A percentile compares a stretch with the other conserved stretches of the same genome.
Evolutionary conservation across 2,329 filamentous ascomycete genomes (phyloP).

Genomic region (Neurospora sp.): DNA sequence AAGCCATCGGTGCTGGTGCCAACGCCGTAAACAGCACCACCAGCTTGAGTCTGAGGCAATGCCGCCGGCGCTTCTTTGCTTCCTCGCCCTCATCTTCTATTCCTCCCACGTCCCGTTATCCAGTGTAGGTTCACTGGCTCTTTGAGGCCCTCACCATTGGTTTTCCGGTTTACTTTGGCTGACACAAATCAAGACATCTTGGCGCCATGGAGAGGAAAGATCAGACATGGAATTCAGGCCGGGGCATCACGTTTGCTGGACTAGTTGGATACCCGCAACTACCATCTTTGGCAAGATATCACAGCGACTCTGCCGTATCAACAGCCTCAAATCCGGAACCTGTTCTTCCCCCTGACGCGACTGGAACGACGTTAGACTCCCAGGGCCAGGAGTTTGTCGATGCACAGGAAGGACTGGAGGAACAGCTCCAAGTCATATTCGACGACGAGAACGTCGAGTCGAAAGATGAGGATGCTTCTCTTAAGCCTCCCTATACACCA

Average conservation of each 20-base stretch:
- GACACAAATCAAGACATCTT: slow-evolving; percentile 4
- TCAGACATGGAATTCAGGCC: slow-evolving; percentile 27
- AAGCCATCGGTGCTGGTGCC: not conserved
- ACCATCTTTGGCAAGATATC: slow-evolving; percentile 7
- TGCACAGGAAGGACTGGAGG: not conserved
- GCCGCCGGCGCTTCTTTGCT: not conserved
- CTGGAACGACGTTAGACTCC: not conserved
- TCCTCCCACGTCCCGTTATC: not conserved
- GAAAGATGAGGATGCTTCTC: slow-evolving; percentile 7
- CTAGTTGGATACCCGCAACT: slow-evolving; percentile 17
- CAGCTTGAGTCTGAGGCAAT: not conserved
- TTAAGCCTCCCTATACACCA: slow-evolving; percentile 27
- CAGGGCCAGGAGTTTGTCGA: not conserved
- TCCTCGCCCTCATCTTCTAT: not conserved
- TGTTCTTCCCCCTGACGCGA: not conserved
- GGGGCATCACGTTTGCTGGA: slow-evolving; percentile 28
- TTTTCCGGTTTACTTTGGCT: not conserved
- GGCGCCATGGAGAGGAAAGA: slow-evolving; percentile 1
- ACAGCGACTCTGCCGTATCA: slow-evolving; percentile 5
- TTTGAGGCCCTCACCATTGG: not conserved
- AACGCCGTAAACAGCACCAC: not conserved
- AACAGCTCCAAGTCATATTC: not conserved
- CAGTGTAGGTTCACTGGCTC: not conserved
- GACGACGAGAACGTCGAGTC: not conserved
- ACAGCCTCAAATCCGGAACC: not conserved